Conservation (phyloP, 1,284 basidiomycete species). For the Xerocomus minutiporus region DNA sequence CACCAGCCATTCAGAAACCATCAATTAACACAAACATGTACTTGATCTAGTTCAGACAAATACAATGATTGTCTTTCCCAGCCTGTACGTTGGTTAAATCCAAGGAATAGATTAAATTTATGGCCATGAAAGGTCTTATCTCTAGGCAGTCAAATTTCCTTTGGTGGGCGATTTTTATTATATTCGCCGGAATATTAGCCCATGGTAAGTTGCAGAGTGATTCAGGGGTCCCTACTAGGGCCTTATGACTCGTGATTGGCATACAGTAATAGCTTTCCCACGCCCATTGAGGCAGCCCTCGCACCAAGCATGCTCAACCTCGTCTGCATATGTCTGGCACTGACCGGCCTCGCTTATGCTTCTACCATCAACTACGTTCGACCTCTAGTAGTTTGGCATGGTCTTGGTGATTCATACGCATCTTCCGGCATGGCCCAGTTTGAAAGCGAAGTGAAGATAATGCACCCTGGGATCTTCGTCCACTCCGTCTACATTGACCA, state of each 20-base stretch:
- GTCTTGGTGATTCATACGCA: slow-evolving; percentile 70
- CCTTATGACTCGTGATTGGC: too few species aligned
- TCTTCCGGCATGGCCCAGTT: slow-evolving; percentile 71
- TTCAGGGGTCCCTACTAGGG: too few species aligned
- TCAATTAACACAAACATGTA: background rate
- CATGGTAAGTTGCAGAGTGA: too few species aligned
- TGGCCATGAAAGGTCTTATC: too few species aligned
- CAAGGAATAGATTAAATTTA: too few species aligned
- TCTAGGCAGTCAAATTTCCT: too few species aligned
- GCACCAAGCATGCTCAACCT: slow-evolving; percentile 12
- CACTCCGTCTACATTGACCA: slow-evolving; percentile 75
- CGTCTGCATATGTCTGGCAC: slow-evolving; percentile 11
- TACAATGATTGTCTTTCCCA: too few species aligned
- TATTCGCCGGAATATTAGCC: too few species aligned
- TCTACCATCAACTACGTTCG: slow-evolving; percentile 34
- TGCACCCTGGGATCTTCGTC: slow-evolving; percentile 83
- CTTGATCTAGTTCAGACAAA: background rate
- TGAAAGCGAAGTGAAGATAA: slow-evolving; percentile 57
- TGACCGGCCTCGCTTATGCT: slow-evolving; percentile 10
- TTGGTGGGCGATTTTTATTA: too few species aligned
- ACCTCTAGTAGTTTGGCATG: slow-evolving; percentile 94
- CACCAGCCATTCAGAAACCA: background rate
- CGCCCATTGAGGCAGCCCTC: background rate
- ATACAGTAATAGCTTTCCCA: background rate
- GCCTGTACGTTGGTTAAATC: too few species aligned